A percentile compares a stretch with the other conserved stretches of the same genome.
These are phyloP conservation scores for Hymenoscyphus repandus DNA, from an alignment of 2,329 filamentous ascomycete species.

Conservation along the genomic window DNA sequence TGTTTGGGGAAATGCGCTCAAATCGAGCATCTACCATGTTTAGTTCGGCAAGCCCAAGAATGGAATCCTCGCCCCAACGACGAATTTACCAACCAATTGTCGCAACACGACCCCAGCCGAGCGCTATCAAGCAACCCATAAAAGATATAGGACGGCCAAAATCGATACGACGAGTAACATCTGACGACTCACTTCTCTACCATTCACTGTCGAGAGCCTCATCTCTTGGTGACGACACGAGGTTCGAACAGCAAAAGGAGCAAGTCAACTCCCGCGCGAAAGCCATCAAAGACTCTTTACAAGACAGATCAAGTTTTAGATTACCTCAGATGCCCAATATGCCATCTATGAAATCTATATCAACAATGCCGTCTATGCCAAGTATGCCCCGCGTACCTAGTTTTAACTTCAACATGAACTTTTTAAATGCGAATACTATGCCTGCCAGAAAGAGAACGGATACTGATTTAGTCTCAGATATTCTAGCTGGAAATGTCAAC, in stretches of 20 bases:
- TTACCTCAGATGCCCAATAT: constrained; percentile 55
- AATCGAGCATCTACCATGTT: constrained; percentile 9
- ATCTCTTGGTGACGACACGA: constrained; percentile 76
- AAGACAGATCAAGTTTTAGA: constrained; percentile 73
- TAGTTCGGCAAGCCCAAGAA: constrained; percentile 1
- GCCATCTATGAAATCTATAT: constrained; percentile 8
- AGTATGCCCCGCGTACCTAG: constrained; percentile 37
- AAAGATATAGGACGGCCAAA: constrained; percentile 11
- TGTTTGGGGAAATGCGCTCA: background rate
- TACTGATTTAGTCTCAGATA: constrained; percentile 26
- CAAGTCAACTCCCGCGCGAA: constrained; percentile 87
- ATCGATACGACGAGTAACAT: constrained; percentile 56
- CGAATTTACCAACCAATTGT: constrained; percentile 13
- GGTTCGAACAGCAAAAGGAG: constrained; percentile 74
- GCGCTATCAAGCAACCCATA: background rate
- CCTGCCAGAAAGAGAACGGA: constrained; percentile 24
- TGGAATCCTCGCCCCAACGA: constrained; percentile 4
- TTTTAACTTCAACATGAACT: constrained; percentile 35
- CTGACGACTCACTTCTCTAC: constrained; percentile 74
- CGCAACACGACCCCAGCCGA: constrained; percentile 8
- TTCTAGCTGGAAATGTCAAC: constrained; percentile 19
- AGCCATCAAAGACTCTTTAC: constrained; percentile 81
- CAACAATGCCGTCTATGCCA: constrained; percentile 29
- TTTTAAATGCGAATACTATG: constrained; percentile 22
- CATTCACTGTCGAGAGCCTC: constrained; percentile 72